Evolutionary conservation across 345 rosid species (phyloP).

Genomic region (Kernera saxatilis): DNA sequence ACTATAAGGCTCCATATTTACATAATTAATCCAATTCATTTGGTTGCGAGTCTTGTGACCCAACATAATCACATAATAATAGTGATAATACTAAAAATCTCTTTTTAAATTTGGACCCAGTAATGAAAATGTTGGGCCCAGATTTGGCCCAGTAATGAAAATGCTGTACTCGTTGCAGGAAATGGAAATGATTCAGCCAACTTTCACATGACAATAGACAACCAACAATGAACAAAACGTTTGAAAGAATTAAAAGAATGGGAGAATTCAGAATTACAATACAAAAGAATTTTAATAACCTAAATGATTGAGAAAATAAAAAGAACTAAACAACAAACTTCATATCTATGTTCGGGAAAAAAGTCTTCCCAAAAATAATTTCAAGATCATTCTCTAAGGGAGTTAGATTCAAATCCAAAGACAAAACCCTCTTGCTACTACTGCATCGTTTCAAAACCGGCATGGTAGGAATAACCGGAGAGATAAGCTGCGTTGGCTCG

Average conservation of each 20-base stretch:
- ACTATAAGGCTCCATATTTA: neutral
- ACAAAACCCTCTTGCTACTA: slow-evolving; percentile 46
- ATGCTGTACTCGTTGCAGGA: neutral
- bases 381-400: slow-evolving; percentile 77
- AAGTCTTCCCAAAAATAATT: slow-evolving; percentile 41
- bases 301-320: neutral
- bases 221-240: neutral
- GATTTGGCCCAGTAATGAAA: neutral
- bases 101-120: no score
- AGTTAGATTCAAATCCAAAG: slow-evolving; percentile 68
- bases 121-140: neutral
- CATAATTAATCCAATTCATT: neutral
- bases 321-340: slow-evolving; percentile 16
- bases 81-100: no score
- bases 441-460: slow-evolving; percentile 51
- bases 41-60: no score
- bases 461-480: slow-evolving; percentile 18
- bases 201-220: neutral
- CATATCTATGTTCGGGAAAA: slow-evolving; percentile 51
- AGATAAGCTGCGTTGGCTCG: slow-evolving; percentile 5
- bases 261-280: neutral
- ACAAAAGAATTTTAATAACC: slow-evolving; percentile 8
- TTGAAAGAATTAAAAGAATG: slow-evolving; percentile 17
- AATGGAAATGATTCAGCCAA: neutral
- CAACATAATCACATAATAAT: no score